phyloP scores from a whole-genome alignment of 345 rosid genomes.

The Melaleuca alternifolia region DNA sequence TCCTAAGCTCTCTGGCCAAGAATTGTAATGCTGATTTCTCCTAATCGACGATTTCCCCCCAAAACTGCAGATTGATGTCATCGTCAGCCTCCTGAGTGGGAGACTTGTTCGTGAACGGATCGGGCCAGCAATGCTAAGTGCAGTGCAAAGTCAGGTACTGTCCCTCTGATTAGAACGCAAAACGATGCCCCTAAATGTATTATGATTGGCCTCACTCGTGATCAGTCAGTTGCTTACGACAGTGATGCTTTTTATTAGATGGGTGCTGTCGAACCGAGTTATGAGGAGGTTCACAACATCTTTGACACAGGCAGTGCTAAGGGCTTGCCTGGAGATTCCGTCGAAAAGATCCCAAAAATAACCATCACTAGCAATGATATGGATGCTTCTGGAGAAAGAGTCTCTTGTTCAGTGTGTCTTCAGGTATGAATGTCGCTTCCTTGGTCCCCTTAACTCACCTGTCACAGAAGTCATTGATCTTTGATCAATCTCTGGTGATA shows the following conservation, averaged over 20 bases:
- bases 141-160: conserved; percentile 97
- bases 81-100: conserved; percentile 94
- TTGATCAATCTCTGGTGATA: neutral
- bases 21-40: neutral
- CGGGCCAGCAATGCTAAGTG: conserved; percentile 99
- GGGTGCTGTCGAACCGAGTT: conserved; percentile 82
- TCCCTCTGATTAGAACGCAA: neutral
- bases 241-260: conserved; percentile 28
- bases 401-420: conserved; percentile 90
- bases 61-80: conserved; percentile 78
- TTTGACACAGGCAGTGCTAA: conserved; percentile 75
- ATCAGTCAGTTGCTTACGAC: neutral
- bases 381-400: conserved; percentile 75
- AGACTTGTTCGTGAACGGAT: conserved; percentile 95
- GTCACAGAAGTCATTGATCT: neutral
- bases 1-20: neutral
- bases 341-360: conserved; percentile 77
- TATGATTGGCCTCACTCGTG: neutral
- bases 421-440: conserved; percentile 42
- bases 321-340: conserved; percentile 71
- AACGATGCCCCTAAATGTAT: neutral
- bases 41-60: neutral
- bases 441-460: neutral
- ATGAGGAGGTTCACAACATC: conserved; percentile 70
- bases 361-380: conserved; percentile 51